Evolutionary conservation across 2,329 filamentous ascomycete species (phyloP).

Genomic region (Ceratocystis alfenasii): DNA sequence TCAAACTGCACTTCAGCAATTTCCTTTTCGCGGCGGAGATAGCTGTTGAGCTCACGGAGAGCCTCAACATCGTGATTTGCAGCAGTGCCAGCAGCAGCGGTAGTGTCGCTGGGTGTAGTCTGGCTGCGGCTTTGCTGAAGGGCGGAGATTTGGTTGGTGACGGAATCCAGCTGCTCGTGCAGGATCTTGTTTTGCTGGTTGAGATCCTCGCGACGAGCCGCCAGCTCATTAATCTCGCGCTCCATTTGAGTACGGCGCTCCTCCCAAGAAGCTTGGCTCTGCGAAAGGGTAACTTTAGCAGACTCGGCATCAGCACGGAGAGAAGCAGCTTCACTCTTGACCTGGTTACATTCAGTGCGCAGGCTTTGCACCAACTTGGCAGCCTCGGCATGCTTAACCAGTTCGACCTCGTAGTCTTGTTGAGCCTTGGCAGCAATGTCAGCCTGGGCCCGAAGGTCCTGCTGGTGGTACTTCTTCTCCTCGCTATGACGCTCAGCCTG

Average conservation of each 20-base stretch:
- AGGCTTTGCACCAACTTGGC: constrained; percentile 70
- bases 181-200: constrained; percentile 83
- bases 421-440: constrained; percentile 89
- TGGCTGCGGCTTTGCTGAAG: constrained; percentile 63
- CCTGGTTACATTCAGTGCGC: constrained; percentile 65
- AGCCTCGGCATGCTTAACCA: constrained; percentile 93
- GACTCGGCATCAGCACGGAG: constrained; percentile 74
- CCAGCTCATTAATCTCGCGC: constrained; percentile 68
- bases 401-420: constrained; percentile 86
- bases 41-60: constrained; percentile 81
- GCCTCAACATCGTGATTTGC: constrained; percentile 49
- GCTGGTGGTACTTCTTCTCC: constrained; percentile 72
- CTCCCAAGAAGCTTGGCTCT: constrained; percentile 79
- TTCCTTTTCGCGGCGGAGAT: constrained; percentile 88
- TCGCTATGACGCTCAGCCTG: constrained; percentile 69
- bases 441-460: constrained; percentile 84
- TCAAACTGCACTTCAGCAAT: constrained; percentile 96
- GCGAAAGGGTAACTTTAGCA: constrained; percentile 62
- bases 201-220: constrained; percentile 67
- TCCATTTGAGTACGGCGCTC: constrained; percentile 72
- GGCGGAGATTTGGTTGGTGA: constrained; percentile 65
- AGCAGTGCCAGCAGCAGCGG: constrained; percentile 30
- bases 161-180: constrained; percentile 75
- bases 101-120: constrained; percentile 30
- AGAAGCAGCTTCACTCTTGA: constrained; percentile 67